These are phyloP conservation scores for Nyssa sinensis DNA, from an alignment of 148 eudicot species.

Conservation along the genomic window DNA sequence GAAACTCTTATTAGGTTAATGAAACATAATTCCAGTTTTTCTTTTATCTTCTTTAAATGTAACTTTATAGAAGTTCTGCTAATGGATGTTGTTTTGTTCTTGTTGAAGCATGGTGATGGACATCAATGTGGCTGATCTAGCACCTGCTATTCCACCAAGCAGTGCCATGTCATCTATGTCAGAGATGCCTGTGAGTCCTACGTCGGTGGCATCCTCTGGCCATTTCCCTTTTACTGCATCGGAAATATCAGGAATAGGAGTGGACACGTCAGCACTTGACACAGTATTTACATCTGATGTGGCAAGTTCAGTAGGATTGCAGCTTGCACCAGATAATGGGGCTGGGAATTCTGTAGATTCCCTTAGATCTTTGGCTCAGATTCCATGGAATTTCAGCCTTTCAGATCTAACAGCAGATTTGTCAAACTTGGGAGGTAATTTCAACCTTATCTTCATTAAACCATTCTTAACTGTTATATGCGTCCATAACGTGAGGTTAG, in stretches of 20 bases:
- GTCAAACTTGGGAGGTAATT: constrained; percentile 90
- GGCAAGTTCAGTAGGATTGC: constrained; percentile 78
- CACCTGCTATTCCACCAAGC: constrained; percentile 60
- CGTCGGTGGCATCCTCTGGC: constrained; percentile 85
- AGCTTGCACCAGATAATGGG: constrained; percentile 80
- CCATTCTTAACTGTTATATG: not conserved
- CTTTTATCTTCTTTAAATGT: not conserved
- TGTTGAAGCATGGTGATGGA: constrained; percentile 66
- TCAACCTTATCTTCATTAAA: not conserved
- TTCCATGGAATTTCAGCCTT: constrained; percentile 96
- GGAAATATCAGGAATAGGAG: constrained; percentile 85
- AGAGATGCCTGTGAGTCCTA: constrained; percentile 86
- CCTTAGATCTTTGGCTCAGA: constrained; percentile 75
- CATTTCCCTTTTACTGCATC: constrained; percentile 87
- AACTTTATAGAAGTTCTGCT: constrained; percentile 12
- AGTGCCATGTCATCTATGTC: constrained; percentile 74
- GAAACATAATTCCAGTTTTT: not conserved
- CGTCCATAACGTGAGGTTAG: not conserved
- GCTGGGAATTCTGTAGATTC: constrained; percentile 73
- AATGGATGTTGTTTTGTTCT: constrained; percentile 12
- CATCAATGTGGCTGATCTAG: constrained; percentile 49
- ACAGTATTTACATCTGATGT: constrained; percentile 81
- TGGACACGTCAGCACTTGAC: constrained; percentile 82
- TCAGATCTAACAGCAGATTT: constrained; percentile 96
- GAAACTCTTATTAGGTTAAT: not conserved